Evolutionary conservation across 169 alveolate genomes (phyloP).

Genomic region (Hammondia hammondi): DNA sequence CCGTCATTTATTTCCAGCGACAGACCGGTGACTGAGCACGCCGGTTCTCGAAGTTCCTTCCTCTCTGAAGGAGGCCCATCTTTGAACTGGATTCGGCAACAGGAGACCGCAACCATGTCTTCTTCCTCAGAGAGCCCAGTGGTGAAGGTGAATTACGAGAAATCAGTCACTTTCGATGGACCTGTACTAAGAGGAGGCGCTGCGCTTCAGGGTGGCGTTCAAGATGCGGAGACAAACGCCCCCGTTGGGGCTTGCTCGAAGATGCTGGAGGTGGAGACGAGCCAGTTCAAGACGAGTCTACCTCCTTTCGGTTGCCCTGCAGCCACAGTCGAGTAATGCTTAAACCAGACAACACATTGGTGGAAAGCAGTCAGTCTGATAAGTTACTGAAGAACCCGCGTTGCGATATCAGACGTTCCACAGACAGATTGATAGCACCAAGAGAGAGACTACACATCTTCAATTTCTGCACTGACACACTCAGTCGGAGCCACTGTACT

Average conservation of each 20-base stretch:
- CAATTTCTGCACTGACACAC: no score
- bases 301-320: constrained; percentile 22
- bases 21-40: neutral
- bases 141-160: neutral
- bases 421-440: no score
- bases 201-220: neutral
- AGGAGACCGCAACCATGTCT: neutral
- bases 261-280: neutral
- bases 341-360: neutral
- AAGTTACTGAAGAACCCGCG: no score
- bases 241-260: neutral
- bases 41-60: neutral
- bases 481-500: no score
- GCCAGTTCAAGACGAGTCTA: neutral
- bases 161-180: neutral
- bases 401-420: no score
- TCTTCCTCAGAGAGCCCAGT: neutral
- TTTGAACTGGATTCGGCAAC: neutral
- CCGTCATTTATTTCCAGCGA: no score
- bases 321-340: neutral
- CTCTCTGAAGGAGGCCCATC: neutral
- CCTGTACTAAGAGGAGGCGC: neutral
- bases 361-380: no score
- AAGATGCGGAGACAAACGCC: neutral
- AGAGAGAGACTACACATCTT: no score